These are phyloP conservation scores for Entonaema liquescens DNA, from an alignment of 495 filamentous ascomycete species.

Conservation along the genomic window DNA sequence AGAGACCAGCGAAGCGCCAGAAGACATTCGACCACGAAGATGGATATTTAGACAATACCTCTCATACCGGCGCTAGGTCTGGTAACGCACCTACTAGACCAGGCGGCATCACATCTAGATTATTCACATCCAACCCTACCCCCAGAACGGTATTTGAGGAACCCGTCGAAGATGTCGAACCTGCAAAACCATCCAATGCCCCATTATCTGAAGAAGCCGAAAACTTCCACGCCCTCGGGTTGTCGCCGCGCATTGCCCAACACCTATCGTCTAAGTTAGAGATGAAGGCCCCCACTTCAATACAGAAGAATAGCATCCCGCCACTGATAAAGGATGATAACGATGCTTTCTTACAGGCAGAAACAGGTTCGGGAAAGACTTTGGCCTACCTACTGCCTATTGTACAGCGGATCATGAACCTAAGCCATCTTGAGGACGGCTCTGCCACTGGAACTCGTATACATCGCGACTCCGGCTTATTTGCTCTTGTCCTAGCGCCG, in stretches of 20 bases:
- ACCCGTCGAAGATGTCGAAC: constrained; percentile 53
- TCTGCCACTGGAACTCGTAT: constrained; percentile 57
- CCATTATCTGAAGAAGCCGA: constrained; percentile 83
- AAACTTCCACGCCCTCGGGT: constrained; percentile 82
- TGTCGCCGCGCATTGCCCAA: constrained; percentile 78
- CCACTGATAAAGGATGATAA: constrained; percentile 80
- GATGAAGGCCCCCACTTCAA: constrained; percentile 90
- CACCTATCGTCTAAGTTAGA: constrained; percentile 87
- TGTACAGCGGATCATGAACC: constrained; percentile 81
- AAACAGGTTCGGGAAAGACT: constrained; percentile 97
- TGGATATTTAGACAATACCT: constrained; percentile 27
- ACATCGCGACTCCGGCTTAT: constrained; percentile 85
- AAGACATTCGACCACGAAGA: constrained; percentile 43
- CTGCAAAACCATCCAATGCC: constrained; percentile 89
- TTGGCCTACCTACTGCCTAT: constrained; percentile 92
- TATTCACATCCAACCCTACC: constrained; percentile 88
- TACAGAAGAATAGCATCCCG: constrained; percentile 87
- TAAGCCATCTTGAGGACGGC: constrained; percentile 66
- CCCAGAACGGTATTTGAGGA: constrained; percentile 65
- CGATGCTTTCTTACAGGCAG: constrained; percentile 95
- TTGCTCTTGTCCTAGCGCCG: constrained; percentile 89
- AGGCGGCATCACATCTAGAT: constrained; percentile 76
- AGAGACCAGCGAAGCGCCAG: constrained; percentile 54
- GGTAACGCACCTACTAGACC: constrained; percentile 48
- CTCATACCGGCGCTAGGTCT: constrained; percentile 15